phyloP scores from a whole-genome alignment of 805 yeast genomes.

The Wickerhamomyces sydowiorum region DNA sequence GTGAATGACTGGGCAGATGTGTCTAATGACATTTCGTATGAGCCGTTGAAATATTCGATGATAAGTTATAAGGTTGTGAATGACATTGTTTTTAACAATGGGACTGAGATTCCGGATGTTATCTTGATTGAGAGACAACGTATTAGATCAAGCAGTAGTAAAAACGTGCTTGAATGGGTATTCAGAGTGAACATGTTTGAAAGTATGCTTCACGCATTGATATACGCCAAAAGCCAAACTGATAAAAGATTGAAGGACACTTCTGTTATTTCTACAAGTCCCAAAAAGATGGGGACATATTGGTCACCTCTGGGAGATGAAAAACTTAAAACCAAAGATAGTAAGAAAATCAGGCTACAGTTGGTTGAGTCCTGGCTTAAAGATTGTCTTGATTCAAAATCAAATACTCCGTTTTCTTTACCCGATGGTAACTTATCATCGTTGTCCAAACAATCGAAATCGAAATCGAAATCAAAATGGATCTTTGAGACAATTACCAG shows the following conservation, averaged over 20 bases:
- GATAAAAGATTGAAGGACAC: slow-evolving; percentile 3
- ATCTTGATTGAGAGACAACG: slow-evolving; percentile 54
- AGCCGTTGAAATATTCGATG: slow-evolving; percentile 20
- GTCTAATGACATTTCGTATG: slow-evolving; percentile 7
- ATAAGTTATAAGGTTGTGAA: slow-evolving; percentile 22
- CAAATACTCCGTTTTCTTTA: slow-evolving; percentile 3
- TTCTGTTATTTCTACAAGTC: slow-evolving; percentile 13
- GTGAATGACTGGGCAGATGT: slow-evolving; percentile 16
- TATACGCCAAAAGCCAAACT: slow-evolving; percentile 8
- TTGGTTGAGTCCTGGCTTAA: slow-evolving; percentile 17
- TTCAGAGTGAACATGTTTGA: slow-evolving; percentile 50
- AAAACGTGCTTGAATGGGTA: slow-evolving; percentile 43
- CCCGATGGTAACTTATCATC: slow-evolving; percentile 1
- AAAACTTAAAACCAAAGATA: slow-evolving; percentile 3
- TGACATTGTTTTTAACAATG: slow-evolving; percentile 16
- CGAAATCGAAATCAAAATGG: slow-evolving; percentile 12
- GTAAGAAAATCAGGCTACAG: slow-evolving; percentile 12
- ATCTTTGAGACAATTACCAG: slow-evolving; percentile 10
- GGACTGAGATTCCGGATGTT: slow-evolving; percentile 27
- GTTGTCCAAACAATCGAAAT: background rate
- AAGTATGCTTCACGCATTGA: slow-evolving; percentile 34
- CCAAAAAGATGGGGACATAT: slow-evolving; percentile 17
- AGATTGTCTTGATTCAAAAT: slow-evolving; percentile 1
- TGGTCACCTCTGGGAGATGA: slow-evolving; percentile 13
- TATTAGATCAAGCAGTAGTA: slow-evolving; percentile 41